These are phyloP conservation scores for Pseudogymnoascus sp. DNA, from an alignment of 2,329 filamentous ascomycete genomes.

Conservation along the genomic window DNA sequence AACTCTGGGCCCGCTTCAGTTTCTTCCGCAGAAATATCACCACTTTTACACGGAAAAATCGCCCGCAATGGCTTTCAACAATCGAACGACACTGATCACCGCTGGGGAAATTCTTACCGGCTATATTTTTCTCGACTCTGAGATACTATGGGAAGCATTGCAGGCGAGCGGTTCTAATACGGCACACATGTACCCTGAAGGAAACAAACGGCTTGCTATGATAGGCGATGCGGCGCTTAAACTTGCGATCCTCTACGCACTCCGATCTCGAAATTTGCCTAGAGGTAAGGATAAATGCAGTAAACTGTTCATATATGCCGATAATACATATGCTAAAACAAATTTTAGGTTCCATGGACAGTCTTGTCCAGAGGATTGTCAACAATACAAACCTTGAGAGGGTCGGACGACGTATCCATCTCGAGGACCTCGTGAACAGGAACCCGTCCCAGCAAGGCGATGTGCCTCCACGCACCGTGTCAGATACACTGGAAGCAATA, in stretches of 20 bases:
- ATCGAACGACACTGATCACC: background rate
- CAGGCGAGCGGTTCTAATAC: background rate
- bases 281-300: background rate
- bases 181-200: background rate
- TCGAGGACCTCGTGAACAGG: conserved; percentile 10
- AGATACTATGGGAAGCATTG: background rate
- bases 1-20: background rate
- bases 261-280: background rate
- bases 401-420: background rate
- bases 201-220: background rate
- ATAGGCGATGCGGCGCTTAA: background rate
- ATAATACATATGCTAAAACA: background rate
- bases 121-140: background rate
- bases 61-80: background rate
- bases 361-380: background rate
- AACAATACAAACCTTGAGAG: conserved; percentile 1
- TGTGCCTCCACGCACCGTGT: background rate
- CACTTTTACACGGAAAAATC: background rate
- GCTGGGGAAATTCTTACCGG: background rate
- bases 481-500: background rate
- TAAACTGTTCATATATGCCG: no score
- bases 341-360: background rate
- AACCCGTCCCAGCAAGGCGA: conserved; percentile 10
- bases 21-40: background rate
- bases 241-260: background rate